Conservation (phyloP, 495 filamentous ascomycete species). For the Pyronema omphalodes region DNA sequence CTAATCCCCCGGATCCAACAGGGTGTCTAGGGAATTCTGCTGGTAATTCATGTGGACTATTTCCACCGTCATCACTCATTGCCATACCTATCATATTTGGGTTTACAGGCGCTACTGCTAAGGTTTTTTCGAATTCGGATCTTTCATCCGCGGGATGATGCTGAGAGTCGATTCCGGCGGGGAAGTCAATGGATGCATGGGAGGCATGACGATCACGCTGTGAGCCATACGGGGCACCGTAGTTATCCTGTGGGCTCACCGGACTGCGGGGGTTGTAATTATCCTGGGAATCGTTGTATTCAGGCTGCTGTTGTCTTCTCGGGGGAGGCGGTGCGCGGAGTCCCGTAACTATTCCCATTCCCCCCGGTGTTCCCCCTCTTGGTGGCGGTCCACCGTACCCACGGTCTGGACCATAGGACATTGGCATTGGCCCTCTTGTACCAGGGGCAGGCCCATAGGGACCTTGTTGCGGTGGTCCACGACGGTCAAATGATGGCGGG, state of each 20-base stretch:
- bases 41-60: neutral
- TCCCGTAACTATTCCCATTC: slow-evolving; percentile 8
- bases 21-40: neutral
- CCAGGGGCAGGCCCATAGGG: neutral
- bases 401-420: slow-evolving; percentile 12
- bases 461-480: neutral
- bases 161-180: neutral
- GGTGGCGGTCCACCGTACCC: slow-evolving; percentile 10
- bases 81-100: slow-evolving; percentile 8
- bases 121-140: slow-evolving; percentile 18
- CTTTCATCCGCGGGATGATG: slow-evolving; percentile 9
- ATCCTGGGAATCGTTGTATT: neutral
- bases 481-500: too few relatives aligned
- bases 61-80: slow-evolving; percentile 1
- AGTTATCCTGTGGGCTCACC: neutral
- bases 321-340: slow-evolving; percentile 4
- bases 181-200: neutral
- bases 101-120: neutral
- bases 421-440: neutral
- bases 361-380: slow-evolving; percentile 8
- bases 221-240: neutral
- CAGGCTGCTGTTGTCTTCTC: neutral
- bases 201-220: too few relatives aligned
- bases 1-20: slow-evolving; percentile 1
- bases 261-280: neutral